Evolutionary conservation across 192 early-diverging fungal species (phyloP).

Genomic region (Coemansia sp.): DNA sequence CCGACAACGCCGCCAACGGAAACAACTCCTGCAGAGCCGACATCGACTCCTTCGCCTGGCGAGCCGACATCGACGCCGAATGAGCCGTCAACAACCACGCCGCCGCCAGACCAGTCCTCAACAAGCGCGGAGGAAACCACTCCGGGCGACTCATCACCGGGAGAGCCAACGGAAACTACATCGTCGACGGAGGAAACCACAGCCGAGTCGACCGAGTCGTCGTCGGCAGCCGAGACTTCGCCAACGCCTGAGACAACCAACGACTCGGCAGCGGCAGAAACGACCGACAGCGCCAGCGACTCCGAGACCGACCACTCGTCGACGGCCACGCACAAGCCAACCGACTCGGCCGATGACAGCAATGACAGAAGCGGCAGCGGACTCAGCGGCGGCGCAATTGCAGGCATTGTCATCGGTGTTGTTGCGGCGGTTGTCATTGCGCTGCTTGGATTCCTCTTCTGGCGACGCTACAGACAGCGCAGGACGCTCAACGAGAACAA

Average conservation of each 20-base stretch:
- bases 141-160: not conserved
- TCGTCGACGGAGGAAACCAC: not conserved
- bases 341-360: not conserved
- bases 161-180: not conserved
- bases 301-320: not conserved
- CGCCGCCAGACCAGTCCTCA: no score
- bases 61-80: no score
- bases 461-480: constrained; percentile 36
- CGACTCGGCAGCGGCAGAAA: not conserved
- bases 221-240: constrained; percentile 1
- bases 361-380: constrained; percentile 7
- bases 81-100: no score
- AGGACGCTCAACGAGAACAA: constrained; percentile 27
- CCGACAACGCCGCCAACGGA: no score
- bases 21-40: no score
- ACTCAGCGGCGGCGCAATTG: constrained; percentile 44
- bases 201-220: not conserved
- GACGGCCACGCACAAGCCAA: no score
- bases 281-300: not conserved
- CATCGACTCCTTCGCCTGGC: no score
- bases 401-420: constrained; percentile 36
- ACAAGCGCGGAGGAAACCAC: not conserved
- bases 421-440: constrained; percentile 19
- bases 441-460: constrained; percentile 30
- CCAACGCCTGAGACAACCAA: not conserved